These are phyloP conservation scores for Rhodamnia argentea DNA, from an alignment of 345 rosid genomes.

Conservation along the genomic window DNA sequence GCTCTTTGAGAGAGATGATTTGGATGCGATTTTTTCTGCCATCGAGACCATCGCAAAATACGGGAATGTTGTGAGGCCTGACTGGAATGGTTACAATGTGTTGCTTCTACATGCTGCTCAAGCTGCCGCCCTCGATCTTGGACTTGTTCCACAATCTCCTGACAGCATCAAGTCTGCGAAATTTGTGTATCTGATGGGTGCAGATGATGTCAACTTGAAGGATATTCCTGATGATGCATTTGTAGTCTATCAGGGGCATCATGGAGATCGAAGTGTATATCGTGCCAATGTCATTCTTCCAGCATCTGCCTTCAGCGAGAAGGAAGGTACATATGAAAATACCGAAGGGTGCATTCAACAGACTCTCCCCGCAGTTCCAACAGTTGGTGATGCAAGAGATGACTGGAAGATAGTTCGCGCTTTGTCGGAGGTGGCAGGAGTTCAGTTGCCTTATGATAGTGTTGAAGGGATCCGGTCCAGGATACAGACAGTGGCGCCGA, in stretches of 20 bases:
- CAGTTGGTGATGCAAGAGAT: constrained; percentile 95
- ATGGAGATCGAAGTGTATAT: constrained; percentile 78
- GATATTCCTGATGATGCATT: constrained; percentile 84
- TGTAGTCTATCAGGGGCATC: constrained; percentile 95
- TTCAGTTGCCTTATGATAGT: constrained; percentile 65
- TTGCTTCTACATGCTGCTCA: constrained; percentile 91
- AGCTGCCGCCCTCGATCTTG: constrained; percentile 98
- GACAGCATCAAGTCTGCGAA: constrained; percentile 68
- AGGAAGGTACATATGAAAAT: constrained; percentile 90
- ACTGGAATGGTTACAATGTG: constrained; percentile 92
- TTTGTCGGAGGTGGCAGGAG: constrained; percentile 79
- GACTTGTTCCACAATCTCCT: constrained; percentile 71
- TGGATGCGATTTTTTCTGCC: constrained; percentile 63
- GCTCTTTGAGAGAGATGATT: constrained; percentile 71
- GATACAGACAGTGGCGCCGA: constrained; percentile 80
- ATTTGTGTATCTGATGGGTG: constrained; percentile 92
- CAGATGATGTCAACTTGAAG: constrained; percentile 79
- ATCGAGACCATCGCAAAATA: constrained; percentile 64
- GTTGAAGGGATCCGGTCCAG: constrained; percentile 53
- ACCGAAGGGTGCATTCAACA: constrained; percentile 88
- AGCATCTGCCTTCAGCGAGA: constrained; percentile 85
- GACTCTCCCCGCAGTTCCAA: constrained; percentile 94
- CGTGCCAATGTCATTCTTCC: constrained; percentile 93
- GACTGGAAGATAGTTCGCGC: constrained; percentile 98
- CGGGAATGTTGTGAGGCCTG: constrained; percentile 67